These are phyloP conservation scores for Rachicladosporium sp. DNA, from an alignment of 2,329 filamentous ascomycete genomes.

Conservation along the genomic window DNA sequence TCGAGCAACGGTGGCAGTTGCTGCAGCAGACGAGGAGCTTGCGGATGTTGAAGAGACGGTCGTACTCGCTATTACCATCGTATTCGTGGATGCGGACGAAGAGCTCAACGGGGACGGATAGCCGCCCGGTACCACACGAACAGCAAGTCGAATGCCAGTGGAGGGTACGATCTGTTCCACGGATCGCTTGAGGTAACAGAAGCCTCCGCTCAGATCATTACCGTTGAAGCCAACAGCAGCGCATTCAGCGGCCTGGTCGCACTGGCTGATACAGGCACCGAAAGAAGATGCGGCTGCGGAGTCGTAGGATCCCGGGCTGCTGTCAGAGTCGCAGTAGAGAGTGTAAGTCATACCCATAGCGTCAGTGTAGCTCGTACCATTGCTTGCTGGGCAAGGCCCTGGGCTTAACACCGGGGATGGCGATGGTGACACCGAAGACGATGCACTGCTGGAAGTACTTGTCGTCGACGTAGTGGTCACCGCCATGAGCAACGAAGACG, in stretches of 20 bases:
- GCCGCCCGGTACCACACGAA: too few relatives aligned
- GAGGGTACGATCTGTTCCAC: too few relatives aligned
- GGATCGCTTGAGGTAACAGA: too few relatives aligned
- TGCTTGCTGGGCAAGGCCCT: conserved; percentile 7
- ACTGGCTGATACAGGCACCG: too few relatives aligned
- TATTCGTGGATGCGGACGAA: background rate
- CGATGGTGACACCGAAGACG: background rate
- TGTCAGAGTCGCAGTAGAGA: conserved; percentile 7
- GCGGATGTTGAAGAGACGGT: background rate
- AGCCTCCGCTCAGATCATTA: too few relatives aligned
- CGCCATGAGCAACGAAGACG: background rate
- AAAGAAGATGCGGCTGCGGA: too few relatives aligned
- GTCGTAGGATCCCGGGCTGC: too few relatives aligned
- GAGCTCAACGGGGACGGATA: background rate
- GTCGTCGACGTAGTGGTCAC: background rate
- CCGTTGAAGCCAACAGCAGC: too few relatives aligned
- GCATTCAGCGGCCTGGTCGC: too few relatives aligned
- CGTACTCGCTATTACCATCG: background rate
- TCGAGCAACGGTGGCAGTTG: conserved; percentile 1
- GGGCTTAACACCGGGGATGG: background rate
- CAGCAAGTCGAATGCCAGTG: too few relatives aligned
- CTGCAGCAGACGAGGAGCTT: background rate
- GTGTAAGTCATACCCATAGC: conserved; percentile 4
- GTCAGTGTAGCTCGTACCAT: conserved; percentile 9
- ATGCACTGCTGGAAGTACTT: background rate